These are phyloP conservation scores for Plenodomus lindquistii DNA, from an alignment of 2,329 filamentous ascomycete genomes.

Conservation along the genomic window DNA sequence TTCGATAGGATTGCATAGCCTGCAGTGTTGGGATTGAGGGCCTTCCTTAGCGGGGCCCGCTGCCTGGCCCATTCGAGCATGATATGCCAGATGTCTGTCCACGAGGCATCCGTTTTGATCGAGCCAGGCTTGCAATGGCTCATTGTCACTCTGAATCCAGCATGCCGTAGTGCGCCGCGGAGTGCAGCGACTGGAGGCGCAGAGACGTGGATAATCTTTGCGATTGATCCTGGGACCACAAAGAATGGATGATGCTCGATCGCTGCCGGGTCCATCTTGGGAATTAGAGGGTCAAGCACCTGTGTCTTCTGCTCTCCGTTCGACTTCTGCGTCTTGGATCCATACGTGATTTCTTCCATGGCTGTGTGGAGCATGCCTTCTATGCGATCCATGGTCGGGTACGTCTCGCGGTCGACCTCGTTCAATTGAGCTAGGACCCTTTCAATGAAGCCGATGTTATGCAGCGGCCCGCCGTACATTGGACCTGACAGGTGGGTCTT, in stretches of 20 bases:
- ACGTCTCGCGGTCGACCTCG: constrained; percentile 66
- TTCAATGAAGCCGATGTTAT: constrained; percentile 81
- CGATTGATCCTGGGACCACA: constrained; percentile 74
- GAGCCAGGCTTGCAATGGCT: constrained; percentile 89
- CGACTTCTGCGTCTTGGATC: constrained; percentile 20
- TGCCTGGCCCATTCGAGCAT: constrained; percentile 91
- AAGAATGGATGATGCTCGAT: constrained; percentile 84
- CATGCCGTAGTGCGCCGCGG: constrained; percentile 75
- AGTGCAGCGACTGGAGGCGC: constrained; percentile 80
- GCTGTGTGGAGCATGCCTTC: constrained; percentile 91
- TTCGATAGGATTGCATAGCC: constrained; percentile 65
- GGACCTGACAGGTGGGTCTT: constrained; percentile 89
- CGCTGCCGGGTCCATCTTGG: constrained; percentile 38
- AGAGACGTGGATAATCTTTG: constrained; percentile 76
- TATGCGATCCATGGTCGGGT: constrained; percentile 79
- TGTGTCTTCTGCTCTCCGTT: constrained; percentile 22
- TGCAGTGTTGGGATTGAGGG: constrained; percentile 69
- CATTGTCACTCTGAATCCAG: constrained; percentile 81
- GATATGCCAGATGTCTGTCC: constrained; percentile 86
- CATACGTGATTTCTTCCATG: constrained; percentile 68
- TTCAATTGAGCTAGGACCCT: constrained; percentile 75
- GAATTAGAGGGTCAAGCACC: constrained; percentile 44
- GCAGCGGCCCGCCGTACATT: constrained; percentile 91
- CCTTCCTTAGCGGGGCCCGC: constrained; percentile 75
- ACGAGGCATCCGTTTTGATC: constrained; percentile 92